Evolutionary conservation across 2,329 filamentous ascomycete genomes (phyloP).

Genomic region (Rhexocercosporidium sp.): DNA sequence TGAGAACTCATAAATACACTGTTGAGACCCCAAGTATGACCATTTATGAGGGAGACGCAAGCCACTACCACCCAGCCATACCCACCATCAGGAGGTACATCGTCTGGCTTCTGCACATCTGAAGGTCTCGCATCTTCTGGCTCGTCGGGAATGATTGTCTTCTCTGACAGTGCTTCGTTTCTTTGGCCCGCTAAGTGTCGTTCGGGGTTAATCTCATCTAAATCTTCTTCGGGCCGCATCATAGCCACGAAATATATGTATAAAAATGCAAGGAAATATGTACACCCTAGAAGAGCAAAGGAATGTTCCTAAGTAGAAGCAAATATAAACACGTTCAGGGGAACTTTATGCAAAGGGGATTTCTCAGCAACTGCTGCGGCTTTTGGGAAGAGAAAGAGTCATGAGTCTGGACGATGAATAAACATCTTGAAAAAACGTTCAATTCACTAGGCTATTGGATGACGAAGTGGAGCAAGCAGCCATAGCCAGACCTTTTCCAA

Average conservation of each 20-base stretch:
- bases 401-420: neutral
- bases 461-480: constrained; percentile 1
- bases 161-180: constrained; percentile 24
- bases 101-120: constrained; percentile 24
- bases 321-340: neutral
- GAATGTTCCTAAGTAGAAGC: neutral
- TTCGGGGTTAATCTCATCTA: constrained; percentile 1
- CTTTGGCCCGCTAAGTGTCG: neutral
- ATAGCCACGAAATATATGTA: neutral
- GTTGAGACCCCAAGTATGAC: constrained; percentile 52
- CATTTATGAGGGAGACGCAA: constrained; percentile 50
- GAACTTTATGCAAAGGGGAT: neutral
- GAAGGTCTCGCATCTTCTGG: constrained; percentile 14
- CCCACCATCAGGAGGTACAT: constrained; percentile 58
- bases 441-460: neutral
- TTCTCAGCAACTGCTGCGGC: neutral
- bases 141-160: constrained; percentile 16
- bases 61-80: constrained; percentile 62
- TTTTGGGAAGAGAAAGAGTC: neutral
- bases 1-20: constrained; percentile 29
- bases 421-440: neutral
- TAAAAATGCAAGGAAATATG: neutral
- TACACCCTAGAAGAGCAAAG: neutral
- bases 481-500: neutral
- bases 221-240: constrained; percentile 3